phyloP scores from a whole-genome alignment of 2,329 filamentous ascomycete genomes.

The Chaetomium strumarium region DNA sequence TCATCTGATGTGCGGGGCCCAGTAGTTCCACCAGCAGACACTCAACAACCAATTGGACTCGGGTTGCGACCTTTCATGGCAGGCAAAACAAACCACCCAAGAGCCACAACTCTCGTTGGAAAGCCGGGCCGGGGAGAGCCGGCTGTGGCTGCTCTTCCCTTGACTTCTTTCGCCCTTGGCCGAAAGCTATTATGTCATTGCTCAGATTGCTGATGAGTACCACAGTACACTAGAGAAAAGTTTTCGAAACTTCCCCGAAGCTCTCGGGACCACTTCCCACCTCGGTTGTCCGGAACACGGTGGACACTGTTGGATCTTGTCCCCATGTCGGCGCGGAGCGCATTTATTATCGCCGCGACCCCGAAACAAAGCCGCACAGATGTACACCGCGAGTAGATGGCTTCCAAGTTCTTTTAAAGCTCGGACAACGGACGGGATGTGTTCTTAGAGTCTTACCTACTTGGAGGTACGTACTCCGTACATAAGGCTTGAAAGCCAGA shows the following conservation, averaged over 20 bases:
- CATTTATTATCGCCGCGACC: too few species aligned
- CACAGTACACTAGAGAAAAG: not conserved
- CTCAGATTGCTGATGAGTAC: not conserved
- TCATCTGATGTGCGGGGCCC: not conserved
- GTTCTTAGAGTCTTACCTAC: too few species aligned
- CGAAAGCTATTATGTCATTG: not conserved
- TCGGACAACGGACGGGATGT: too few species aligned
- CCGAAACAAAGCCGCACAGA: too few species aligned
- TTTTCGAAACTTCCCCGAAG: not conserved
- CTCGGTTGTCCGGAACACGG: not conserved
- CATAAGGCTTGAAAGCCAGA: too few species aligned
- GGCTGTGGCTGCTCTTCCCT: not conserved
- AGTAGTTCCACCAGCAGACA: not conserved
- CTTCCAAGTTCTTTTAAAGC: too few species aligned
- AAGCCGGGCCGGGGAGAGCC: not conserved
- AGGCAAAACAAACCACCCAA: not conserved
- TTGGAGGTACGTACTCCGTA: too few species aligned
- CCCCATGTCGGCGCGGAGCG: not conserved
- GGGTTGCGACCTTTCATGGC: not conserved
- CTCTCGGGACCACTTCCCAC: not conserved
- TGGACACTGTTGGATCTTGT: not conserved
- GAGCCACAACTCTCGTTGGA: not conserved
- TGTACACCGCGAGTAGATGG: too few species aligned
- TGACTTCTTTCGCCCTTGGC: not conserved
- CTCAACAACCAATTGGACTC: not conserved